phyloP scores from a whole-genome alignment of 176 grass and related monocot genomes.

The Lolium perenne region DNA sequence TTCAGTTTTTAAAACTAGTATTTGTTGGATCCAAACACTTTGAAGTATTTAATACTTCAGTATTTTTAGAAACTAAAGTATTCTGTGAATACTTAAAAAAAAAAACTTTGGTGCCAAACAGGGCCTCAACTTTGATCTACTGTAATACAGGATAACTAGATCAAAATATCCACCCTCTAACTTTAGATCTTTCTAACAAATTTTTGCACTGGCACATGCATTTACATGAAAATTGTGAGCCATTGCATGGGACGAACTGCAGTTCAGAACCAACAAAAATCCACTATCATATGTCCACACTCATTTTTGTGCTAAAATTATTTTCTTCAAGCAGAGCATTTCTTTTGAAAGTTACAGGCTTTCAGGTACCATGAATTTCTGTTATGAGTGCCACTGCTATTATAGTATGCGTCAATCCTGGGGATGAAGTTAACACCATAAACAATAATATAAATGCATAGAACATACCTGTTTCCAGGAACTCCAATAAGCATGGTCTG shows the following conservation, averaged over 20 bases:
- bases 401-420: not conserved
- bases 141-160: not conserved
- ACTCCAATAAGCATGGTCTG: constrained; percentile 59
- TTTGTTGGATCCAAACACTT: too few relatives aligned
- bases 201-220: not conserved
- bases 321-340: not conserved
- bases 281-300: not conserved
- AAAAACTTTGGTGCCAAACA: too few relatives aligned
- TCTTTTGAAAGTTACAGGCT: not conserved
- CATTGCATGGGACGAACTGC: not conserved
- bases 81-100: too few relatives aligned
- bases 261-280: not conserved
- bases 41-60: too few relatives aligned
- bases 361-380: not conserved
- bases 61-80: too few relatives aligned
- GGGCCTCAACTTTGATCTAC: not conserved
- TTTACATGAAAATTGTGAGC: not conserved
- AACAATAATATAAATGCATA: not conserved
- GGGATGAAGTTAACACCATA: not conserved
- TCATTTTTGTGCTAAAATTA: not conserved
- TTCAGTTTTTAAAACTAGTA: too few relatives aligned
- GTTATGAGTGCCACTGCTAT: not conserved
- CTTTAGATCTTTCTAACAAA: not conserved
- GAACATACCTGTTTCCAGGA: constrained; percentile 59
- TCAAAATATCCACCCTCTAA: not conserved